phyloP scores from a whole-genome alignment of 352 stramenopile species.

The Phytophthora sansomeana region DNA sequence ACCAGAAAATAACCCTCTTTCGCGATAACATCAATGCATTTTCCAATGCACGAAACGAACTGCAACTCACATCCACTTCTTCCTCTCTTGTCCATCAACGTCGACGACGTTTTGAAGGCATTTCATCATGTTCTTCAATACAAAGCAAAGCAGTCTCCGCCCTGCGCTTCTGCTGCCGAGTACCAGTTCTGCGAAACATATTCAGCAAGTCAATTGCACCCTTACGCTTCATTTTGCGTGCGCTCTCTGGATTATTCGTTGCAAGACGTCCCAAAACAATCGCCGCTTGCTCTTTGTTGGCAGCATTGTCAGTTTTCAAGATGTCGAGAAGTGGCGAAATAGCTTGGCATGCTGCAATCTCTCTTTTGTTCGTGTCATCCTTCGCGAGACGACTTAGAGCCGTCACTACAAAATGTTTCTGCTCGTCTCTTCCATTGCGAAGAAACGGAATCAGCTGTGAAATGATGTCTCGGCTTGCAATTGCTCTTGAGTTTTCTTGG shows the following conservation, averaged over 20 bases:
- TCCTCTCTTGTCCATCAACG: too few relatives aligned
- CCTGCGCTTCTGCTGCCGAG: constrained; percentile 8
- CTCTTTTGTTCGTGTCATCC: neutral
- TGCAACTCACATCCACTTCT: too few relatives aligned
- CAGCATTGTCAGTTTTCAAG: constrained; percentile 4
- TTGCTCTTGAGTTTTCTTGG: neutral
- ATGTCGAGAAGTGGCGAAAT: constrained; percentile 7
- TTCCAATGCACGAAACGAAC: too few relatives aligned
- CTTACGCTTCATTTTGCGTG: neutral
- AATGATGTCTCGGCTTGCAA: neutral
- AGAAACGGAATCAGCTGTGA: constrained; percentile 11
- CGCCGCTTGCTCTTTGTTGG: constrained; percentile 9
- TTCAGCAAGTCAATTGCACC: constrained; percentile 8
- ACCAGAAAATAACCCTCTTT: too few relatives aligned
- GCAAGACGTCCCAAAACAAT: constrained; percentile 10
- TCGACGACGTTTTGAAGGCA: neutral
- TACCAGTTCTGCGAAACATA: constrained; percentile 3
- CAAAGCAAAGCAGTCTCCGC: neutral
- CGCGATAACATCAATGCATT: too few relatives aligned
- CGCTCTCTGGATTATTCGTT: constrained; percentile 1
- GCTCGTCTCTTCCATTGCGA: neutral
- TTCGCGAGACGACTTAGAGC: neutral
- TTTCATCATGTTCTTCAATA: neutral
- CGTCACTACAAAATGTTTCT: constrained; percentile 10
- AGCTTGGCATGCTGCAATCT: constrained; percentile 1